Evolutionary conservation across 495 filamentous ascomycete species (phyloP).

Genomic region (Penicillium samsonianum): DNA sequence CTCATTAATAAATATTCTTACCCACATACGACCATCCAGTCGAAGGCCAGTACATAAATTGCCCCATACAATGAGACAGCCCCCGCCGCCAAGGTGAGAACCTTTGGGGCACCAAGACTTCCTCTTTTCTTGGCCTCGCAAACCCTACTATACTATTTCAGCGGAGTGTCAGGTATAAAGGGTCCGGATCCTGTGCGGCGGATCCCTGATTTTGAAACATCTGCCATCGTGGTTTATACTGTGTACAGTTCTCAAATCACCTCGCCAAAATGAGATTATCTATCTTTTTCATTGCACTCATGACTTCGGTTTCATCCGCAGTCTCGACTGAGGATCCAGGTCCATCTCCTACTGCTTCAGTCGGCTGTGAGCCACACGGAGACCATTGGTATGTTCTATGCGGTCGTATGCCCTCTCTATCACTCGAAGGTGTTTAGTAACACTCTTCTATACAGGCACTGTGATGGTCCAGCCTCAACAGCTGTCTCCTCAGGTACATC

Average conservation of each 20-base stretch:
- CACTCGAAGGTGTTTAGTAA: background rate
- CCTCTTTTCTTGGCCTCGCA: constrained; percentile 18
- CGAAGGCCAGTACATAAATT: background rate
- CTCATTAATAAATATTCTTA: background rate
- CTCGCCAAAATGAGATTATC: background rate
- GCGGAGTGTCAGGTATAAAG: background rate
- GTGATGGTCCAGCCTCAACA: constrained; percentile 25
- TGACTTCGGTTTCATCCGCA: constrained; percentile 20
- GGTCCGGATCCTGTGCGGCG: background rate
- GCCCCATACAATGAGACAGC: background rate
- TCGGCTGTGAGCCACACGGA: constrained; percentile 36
- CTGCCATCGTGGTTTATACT: background rate
- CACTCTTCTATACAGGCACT: background rate
- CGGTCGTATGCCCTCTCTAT: background rate
- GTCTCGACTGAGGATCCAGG: constrained; percentile 21
- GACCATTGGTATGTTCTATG: constrained; percentile 33
- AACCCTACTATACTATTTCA: background rate
- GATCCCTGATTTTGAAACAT: background rate
- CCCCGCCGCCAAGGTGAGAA: constrained; percentile 16
- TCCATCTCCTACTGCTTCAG: constrained; percentile 33
- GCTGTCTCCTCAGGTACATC: constrained; percentile 10
- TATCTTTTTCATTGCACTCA: constrained; percentile 15
- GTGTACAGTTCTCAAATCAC: background rate
- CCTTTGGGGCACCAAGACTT: constrained; percentile 28
- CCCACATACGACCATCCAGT: background rate